Evolutionary conservation across 129 eudicot species (phyloP).

Genomic region (Erigeron canadensis): DNA sequence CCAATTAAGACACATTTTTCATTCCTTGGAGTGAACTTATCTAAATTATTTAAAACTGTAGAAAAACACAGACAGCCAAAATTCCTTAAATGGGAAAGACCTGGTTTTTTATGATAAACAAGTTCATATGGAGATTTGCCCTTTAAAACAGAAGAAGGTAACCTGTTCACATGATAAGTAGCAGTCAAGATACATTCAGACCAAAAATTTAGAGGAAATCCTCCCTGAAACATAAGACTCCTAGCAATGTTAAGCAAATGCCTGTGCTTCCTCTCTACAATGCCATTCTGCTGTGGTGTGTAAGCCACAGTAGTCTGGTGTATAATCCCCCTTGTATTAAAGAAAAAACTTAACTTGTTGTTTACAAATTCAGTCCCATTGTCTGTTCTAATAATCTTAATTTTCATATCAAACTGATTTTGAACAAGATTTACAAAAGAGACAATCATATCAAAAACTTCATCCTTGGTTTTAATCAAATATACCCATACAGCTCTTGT

Average conservation of each 20-base stretch:
- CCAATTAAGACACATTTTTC: not conserved
- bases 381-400: too few relatives aligned
- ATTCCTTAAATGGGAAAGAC: not conserved
- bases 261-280: not conserved
- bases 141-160: not conserved
- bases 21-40: not conserved
- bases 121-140: not conserved
- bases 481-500: not conserved
- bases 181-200: not conserved
- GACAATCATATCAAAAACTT: not conserved
- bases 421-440: too few relatives aligned
- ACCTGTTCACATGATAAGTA: not conserved
- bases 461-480: not conserved
- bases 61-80: not conserved
- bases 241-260: not conserved
- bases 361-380: not conserved
- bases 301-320: not conserved
- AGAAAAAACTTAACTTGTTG: not conserved
- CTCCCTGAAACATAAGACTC: not conserved
- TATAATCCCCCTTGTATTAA: not conserved
- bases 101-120: not conserved
- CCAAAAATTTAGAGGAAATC: not conserved
- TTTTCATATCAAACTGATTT: too few relatives aligned
- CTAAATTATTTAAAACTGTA: too few relatives aligned
- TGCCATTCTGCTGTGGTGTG: not conserved